Conservation (phyloP, 805 yeast species). For the Saccharomyces paradoxus region DNA sequence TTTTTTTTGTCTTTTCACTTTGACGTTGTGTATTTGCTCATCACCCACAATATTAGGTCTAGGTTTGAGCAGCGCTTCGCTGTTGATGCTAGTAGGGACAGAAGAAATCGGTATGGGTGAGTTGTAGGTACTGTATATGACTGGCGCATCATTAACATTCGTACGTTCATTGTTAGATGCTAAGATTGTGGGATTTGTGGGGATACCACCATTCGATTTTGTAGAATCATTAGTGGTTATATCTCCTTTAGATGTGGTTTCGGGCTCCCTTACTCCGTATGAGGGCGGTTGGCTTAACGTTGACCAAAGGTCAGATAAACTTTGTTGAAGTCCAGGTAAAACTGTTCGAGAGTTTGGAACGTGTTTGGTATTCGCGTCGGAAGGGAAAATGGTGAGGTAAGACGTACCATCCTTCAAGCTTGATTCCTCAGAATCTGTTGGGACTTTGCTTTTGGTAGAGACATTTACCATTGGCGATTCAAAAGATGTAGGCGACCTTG, state of each 20-base stretch:
- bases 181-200: neutral
- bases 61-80: neutral
- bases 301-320: slow-evolving; percentile 5
- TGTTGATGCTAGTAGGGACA: neutral
- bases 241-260: neutral
- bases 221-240: neutral
- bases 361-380: neutral
- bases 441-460: neutral
- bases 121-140: neutral
- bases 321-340: slow-evolving; percentile 7
- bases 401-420: neutral
- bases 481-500: neutral
- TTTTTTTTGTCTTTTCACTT: neutral
- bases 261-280: neutral
- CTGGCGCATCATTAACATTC: neutral
- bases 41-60: neutral
- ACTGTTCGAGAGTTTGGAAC: neutral
- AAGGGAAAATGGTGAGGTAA: neutral
- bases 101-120: neutral
- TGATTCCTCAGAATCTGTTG: neutral
- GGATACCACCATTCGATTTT: neutral
- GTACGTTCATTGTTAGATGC: neutral
- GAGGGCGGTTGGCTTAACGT: neutral
- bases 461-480: neutral
- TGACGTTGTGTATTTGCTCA: neutral